Base-by-base conservation (phyloP, 257 asterid species). In the Rubia yunnanensis region DNA sequence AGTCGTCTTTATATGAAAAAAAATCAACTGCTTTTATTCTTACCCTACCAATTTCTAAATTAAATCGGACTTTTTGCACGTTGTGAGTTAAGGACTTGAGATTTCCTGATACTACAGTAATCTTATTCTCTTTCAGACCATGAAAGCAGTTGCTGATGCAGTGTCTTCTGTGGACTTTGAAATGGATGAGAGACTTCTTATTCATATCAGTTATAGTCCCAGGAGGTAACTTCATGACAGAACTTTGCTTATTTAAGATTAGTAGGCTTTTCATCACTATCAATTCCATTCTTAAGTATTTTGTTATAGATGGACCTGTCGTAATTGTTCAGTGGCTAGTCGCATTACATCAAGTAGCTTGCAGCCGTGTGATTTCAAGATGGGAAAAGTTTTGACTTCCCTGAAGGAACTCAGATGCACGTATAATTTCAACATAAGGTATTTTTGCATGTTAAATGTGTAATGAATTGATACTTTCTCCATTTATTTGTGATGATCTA, bases 281-380 rank as follows among this genome's bases (percentile, higher is more conserved):
- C 73, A 23, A 56, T 73, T n/a, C 44, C 31, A 56, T 68, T 64
- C 32, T 49, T 70, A 18, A 64, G 67, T 32, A 60, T 65, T 74
- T 38, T 66, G 44, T 70, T 73, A 73, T 78, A 90, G 99, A 79
- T 90, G 98, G 98, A 82, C 89, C 44, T 90, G 96, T 83, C 85
- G 95, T 74, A 94, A 75, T 80, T 88, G 95, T 85, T 81, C 86
- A 1, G 72, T 88, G 68, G 80, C 95, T 74, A 73, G 91, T 69
- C 84, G 82, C 77, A 77, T 90, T 49, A 68, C 98, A 30, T 81
- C 95, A 10, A 83, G 84, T 72, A 84, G 84, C 70, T 81, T 90
- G 67, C 77, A 84, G 67, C 99, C 95, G 49, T 90, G 96, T 86
- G 99, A 94, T 79, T 94, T 94, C 72, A 94, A 88, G 80, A 78